phyloP scores from a whole-genome alignment of 495 filamentous ascomycete species.

The Neurospora terricola region DNA sequence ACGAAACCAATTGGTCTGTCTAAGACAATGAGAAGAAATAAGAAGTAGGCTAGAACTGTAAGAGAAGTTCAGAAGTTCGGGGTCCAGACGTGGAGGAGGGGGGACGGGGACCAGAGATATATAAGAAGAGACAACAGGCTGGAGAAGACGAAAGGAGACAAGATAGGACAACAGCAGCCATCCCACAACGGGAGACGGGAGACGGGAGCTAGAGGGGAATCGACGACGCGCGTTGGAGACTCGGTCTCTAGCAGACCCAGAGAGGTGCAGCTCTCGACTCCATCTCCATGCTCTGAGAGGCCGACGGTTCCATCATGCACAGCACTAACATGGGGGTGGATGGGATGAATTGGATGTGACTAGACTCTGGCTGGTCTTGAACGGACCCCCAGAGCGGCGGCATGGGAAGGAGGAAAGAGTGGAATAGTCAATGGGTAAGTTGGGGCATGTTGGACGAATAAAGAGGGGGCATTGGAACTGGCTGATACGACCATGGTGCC shows the following conservation, averaged over 20 bases:
- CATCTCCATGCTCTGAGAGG: not conserved
- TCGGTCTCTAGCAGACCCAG: not conserved
- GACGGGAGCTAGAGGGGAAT: not conserved
- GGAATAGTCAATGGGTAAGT: not conserved
- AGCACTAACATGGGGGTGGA: not conserved
- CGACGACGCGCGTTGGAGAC: not conserved
- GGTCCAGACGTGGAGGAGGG: not conserved
- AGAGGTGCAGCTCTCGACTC: not conserved
- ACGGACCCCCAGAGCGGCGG: not conserved
- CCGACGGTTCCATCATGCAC: not conserved
- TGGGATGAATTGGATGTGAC: not conserved
- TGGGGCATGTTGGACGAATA: not conserved
- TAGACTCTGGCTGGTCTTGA: not conserved
- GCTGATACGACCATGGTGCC: not conserved
- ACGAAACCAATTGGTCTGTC: constrained; percentile 24
- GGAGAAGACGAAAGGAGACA: constrained; percentile 7
- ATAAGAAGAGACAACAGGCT: not conserved
- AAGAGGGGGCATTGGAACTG: not conserved
- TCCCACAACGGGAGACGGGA: constrained; percentile 1
- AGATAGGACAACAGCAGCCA: constrained; percentile 6
- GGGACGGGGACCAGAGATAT: not conserved
- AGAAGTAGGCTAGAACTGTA: not conserved
- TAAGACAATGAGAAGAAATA: constrained; percentile 14
- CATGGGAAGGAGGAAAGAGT: not conserved
- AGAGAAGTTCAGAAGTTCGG: not conserved